Evolutionary conservation across 768 basidiomycete species (phyloP).

Genomic region (Solioccasus polychromus): DNA sequence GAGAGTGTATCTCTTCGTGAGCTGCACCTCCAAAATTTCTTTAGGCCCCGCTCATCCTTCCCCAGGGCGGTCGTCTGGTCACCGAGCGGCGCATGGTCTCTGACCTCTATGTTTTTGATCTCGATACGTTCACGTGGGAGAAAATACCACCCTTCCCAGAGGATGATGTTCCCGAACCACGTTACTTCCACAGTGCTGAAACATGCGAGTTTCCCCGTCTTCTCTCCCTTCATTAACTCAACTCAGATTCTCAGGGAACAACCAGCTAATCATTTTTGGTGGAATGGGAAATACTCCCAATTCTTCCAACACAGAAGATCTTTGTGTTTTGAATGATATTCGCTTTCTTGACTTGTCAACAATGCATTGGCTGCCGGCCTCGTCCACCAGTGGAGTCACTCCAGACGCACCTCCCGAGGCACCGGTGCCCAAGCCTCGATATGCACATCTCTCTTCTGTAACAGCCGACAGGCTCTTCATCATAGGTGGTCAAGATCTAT

Average conservation of each 20-base stretch:
- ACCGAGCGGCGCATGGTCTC: constrained; percentile 85
- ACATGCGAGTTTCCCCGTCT: constrained; percentile 48
- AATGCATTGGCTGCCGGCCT: constrained; percentile 65
- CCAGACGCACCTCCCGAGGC: constrained; percentile 41
- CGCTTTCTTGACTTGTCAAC: constrained; percentile 80
- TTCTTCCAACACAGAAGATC: constrained; percentile 68
- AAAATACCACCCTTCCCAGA: constrained; percentile 56
- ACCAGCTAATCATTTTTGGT: constrained; percentile 89
- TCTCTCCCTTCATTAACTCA: constrained; percentile 8
- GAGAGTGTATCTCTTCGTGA: constrained; percentile 86
- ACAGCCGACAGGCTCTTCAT: constrained; percentile 83
- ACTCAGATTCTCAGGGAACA: constrained; percentile 55
- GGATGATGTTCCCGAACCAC: constrained; percentile 71
- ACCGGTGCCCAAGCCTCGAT: constrained; percentile 77
- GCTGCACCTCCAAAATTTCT: constrained; percentile 19
- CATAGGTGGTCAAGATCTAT: constrained; percentile 93
- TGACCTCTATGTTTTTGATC: constrained; percentile 88
- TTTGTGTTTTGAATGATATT: constrained; percentile 91
- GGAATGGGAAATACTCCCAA: constrained; percentile 87
- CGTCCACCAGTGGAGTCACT: constrained; percentile 27
- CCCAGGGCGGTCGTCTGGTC: constrained; percentile 82
- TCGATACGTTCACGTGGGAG: constrained; percentile 80
- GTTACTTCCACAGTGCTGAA: constrained; percentile 96
- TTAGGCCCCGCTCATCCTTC: not conserved
- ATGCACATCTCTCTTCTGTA: constrained; percentile 91